These are phyloP conservation scores for Carex littledalei DNA, from an alignment of 176 grass and related monocot genomes.

Conservation along the genomic window DNA sequence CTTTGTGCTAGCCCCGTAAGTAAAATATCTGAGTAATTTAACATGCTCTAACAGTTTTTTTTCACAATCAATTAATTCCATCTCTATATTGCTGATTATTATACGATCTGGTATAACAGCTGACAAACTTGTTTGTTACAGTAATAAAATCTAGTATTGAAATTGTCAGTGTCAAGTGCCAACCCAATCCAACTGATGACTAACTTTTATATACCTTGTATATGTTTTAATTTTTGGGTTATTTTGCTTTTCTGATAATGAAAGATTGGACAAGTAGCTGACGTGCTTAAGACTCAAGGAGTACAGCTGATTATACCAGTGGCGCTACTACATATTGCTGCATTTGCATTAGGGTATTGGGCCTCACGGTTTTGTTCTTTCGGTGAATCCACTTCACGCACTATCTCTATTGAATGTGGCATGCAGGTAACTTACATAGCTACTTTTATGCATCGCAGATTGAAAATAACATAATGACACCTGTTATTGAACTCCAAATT, in stretches of 20 bases:
- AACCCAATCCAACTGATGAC: background rate
- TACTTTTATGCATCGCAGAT: background rate
- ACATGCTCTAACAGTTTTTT: background rate
- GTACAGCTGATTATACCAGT: slow-evolving; percentile 77
- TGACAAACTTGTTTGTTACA: background rate
- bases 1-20: slow-evolving; percentile 97
- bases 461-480: background rate
- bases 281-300: slow-evolving; percentile 83
- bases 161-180: background rate
- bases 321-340: slow-evolving; percentile 67
- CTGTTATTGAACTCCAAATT: background rate
- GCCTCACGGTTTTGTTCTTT: slow-evolving; percentile 54
- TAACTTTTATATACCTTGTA: background rate
- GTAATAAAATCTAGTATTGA: background rate
- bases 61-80: background rate
- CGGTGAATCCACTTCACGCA: slow-evolving; percentile 90
- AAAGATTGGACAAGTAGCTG: slow-evolving; percentile 93
- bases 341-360: slow-evolving; percentile 90
- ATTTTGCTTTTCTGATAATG: background rate
- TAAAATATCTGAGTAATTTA: background rate
- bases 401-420: slow-evolving; percentile 94
- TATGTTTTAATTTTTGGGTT: background rate
- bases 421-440: slow-evolving; percentile 62
- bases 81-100: background rate
- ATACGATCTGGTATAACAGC: background rate